Conservation (phyloP, 768 basidiomycete species). For the Agrocybe praecox region DNA sequence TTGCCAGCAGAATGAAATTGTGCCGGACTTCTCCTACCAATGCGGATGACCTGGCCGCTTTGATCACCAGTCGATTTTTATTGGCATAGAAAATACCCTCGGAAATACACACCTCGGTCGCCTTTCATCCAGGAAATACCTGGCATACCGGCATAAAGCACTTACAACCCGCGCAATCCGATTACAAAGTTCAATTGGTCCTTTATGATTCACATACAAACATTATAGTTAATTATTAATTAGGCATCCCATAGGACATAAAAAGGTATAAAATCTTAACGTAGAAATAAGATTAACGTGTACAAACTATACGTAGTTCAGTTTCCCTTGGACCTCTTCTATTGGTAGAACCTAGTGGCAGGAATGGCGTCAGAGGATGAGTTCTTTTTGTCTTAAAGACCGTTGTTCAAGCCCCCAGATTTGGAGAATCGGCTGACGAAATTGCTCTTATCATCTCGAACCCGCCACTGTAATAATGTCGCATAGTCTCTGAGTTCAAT, state of each 20-base stretch:
- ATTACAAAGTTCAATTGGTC: too few relatives aligned
- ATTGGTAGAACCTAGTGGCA: neutral
- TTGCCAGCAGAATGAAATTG: slow-evolving; percentile 57
- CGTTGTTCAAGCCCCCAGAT: neutral
- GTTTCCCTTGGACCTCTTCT: neutral
- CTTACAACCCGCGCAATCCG: too few relatives aligned
- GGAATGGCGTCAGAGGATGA: neutral
- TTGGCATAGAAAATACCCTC: too few relatives aligned
- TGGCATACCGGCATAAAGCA: too few relatives aligned
- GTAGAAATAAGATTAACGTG: neutral
- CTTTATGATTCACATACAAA: too few relatives aligned
- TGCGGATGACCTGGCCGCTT: slow-evolving; percentile 48
- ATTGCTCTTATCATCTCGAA: slow-evolving; percentile 36
- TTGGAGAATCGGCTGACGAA: slow-evolving; percentile 13
- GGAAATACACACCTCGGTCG: too few relatives aligned
- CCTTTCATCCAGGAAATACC: too few relatives aligned
- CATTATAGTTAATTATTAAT: neutral
- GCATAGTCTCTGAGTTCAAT: slow-evolving; percentile 62
- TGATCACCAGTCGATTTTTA: slow-evolving; percentile 30
- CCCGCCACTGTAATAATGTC: slow-evolving; percentile 60
- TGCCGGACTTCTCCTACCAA: slow-evolving; percentile 51
- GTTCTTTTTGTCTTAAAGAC: neutral
- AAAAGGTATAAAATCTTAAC: neutral
- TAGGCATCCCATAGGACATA: neutral
- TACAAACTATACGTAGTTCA: neutral